A percentile compares a stretch with the other conserved stretches of the same genome.
These are phyloP conservation scores for Epichloe amarillans DNA, from an alignment of 2,329 filamentous ascomycete genomes.

Conservation along the genomic window DNA sequence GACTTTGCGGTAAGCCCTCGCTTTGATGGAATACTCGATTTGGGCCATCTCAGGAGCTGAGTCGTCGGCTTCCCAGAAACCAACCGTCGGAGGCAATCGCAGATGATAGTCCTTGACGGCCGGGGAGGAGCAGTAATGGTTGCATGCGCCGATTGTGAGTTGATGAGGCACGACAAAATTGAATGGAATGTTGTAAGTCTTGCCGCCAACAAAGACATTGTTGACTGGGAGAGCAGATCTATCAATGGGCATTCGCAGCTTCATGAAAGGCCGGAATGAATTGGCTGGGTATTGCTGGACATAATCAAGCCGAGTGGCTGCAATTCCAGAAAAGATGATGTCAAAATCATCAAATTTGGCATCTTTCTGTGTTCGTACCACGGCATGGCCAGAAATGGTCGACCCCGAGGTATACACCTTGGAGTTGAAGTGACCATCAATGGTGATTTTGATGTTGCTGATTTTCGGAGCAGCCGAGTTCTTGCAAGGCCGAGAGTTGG, in stretches of 20 bases:
- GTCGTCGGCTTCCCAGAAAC: constrained; percentile 40
- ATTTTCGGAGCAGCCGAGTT: neutral
- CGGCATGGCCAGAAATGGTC: constrained; percentile 33
- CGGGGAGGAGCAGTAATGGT: constrained; percentile 31
- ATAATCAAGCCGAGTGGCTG: constrained; percentile 37
- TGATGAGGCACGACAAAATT: constrained; percentile 45
- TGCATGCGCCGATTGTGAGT: constrained; percentile 43
- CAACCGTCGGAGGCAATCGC: constrained; percentile 38
- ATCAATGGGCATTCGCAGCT: constrained; percentile 39
- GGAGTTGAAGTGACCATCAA: constrained; percentile 39
- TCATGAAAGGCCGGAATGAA: constrained; percentile 40
- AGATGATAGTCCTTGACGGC: constrained; percentile 38
- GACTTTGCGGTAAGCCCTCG: constrained; percentile 22
- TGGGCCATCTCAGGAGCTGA: constrained; percentile 40
- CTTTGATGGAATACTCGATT: constrained; percentile 39
- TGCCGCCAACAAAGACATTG: constrained; percentile 33
- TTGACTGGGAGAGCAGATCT: constrained; percentile 33
- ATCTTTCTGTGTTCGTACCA: constrained; percentile 31
- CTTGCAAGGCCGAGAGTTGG: neutral
- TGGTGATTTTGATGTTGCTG: constrained; percentile 29
- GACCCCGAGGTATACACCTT: constrained; percentile 45
- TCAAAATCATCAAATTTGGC: constrained; percentile 37
- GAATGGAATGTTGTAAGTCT: constrained; percentile 40
- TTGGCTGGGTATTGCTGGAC: constrained; percentile 33
- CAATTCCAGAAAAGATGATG: constrained; percentile 37